Evolutionary conservation across 148 eudicot genomes (phyloP).

Genomic region (Nepenthes gracilis): DNA sequence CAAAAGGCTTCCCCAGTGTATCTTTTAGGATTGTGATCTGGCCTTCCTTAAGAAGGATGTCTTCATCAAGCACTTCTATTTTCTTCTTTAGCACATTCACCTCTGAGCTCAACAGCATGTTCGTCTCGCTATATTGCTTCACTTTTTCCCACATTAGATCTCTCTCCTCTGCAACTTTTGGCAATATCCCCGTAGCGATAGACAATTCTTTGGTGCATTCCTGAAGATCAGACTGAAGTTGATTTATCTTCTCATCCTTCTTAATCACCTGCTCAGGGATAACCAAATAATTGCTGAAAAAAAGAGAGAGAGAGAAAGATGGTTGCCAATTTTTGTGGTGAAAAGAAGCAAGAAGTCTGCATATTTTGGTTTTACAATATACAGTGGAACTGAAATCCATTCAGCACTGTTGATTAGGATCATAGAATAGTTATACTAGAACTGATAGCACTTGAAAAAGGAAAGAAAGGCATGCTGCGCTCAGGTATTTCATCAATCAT

Average conservation of each 20-base stretch:
- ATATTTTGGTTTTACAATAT: no score
- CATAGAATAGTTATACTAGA: no score
- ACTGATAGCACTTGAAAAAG: no score
- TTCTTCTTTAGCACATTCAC: conserved; percentile 58
- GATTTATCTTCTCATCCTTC: conserved; percentile 59
- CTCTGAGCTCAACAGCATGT: conserved; percentile 72
- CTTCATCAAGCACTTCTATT: conserved; percentile 75
- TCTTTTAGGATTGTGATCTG: conserved; percentile 76
- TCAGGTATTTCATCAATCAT: no score
- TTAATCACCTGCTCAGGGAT: conserved; percentile 42
- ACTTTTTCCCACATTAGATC: conserved; percentile 82
- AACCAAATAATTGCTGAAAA: no score
- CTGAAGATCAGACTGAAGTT: conserved; percentile 44
- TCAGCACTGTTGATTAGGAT: no score
- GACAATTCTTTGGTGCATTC: conserved; percentile 54
- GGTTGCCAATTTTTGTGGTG: neutral
- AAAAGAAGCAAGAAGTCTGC: no score
- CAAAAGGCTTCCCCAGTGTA: conserved; percentile 54
- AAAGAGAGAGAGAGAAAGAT: neutral
- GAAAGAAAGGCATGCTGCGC: no score
- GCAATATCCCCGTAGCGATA: conserved; percentile 37
- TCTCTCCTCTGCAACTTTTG: conserved; percentile 72
- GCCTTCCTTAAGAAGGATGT: conserved; percentile 79
- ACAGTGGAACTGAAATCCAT: no score
- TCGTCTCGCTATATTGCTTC: conserved; percentile 59